Base-by-base conservation (phyloP, 2,329 filamentous ascomycete genomes). In the Fusarium nanum region DNA sequence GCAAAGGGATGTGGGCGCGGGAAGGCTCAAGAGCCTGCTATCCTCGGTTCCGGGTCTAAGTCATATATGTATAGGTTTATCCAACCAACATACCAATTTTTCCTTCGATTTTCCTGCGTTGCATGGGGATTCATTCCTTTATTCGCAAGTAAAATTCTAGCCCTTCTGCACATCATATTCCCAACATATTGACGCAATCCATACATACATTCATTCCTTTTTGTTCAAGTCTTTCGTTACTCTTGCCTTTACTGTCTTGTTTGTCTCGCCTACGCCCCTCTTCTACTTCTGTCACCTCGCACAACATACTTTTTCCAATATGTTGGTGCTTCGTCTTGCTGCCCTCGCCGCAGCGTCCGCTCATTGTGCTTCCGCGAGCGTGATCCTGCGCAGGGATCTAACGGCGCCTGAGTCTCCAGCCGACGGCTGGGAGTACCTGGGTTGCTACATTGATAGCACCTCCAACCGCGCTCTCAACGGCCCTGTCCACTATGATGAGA, bases 391-490 rank as follows among this genome's bases (percentile, higher is more conserved):
- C 41, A 67, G 72, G 57, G 72, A 74, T 64, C 44, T 74, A 32
- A 73, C 62, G 23, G 64, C 72, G 34, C 72, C 72, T 4, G 30
- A 32, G 9, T 58, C 50, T 7, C 73, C 73, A 22, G 48, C 57
- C 27, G 42, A 60, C 9, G 73, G 66, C 23, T 76, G 73, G 74
- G 37, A 23, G 40, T 74, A 76, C 42, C 56, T 75, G 18, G 74
- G 73, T 8, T 76, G 74, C 62, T 76, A 64, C 55, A 55, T 74
- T 18, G 73, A 76, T 22, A 76, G 64, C 60, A 66, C 69, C 28
- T 46, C 60, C 18, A 56, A 67, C 8, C 73, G 73, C 12, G 68
- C 64, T 22, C 72, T 74, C 32, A 45, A 61, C 14, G 72, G 72
- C 14, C 60, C 70, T 55, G 67, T 71, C 32, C 56, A 64, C 56